phyloP scores from a whole-genome alignment of 106 monocot species.

The Narthecium ossifragum region DNA sequence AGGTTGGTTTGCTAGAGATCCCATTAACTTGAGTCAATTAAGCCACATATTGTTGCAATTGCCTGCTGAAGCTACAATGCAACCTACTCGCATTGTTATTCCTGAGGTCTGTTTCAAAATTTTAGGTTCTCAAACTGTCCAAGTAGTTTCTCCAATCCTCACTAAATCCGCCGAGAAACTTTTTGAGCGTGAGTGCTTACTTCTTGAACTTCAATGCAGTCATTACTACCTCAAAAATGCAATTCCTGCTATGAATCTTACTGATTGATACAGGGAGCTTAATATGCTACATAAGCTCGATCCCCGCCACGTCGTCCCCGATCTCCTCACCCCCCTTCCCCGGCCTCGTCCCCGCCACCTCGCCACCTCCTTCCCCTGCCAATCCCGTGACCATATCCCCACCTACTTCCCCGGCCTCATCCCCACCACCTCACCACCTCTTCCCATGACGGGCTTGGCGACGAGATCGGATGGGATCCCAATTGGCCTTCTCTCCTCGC shows the following conservation, averaged over 20 bases:
- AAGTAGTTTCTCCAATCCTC: slow-evolving; percentile 45
- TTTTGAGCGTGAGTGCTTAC: slow-evolving; percentile 46
- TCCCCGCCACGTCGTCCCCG: no score
- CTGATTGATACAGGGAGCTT: slow-evolving; percentile 29
- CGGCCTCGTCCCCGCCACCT: no score
- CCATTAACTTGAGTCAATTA: slow-evolving; percentile 33
- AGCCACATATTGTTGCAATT: slow-evolving; percentile 47
- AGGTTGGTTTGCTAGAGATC: slow-evolving; percentile 99
- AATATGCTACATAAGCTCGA: slow-evolving; percentile 41
- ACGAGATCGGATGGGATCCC: no score
- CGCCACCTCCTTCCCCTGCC: no score
- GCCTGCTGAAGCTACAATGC: slow-evolving; percentile 19
- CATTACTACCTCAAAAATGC: background rate
- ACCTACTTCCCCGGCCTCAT: no score
- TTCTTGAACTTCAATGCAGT: background rate
- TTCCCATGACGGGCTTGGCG: no score
- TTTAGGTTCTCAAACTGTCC: slow-evolving; percentile 45
- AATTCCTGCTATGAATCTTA: background rate
- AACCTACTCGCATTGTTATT: slow-evolving; percentile 47
- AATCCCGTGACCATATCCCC: no score
- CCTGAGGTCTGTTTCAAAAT: slow-evolving; percentile 69
- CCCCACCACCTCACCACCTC: no score
- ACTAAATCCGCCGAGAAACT: slow-evolving; percentile 29
- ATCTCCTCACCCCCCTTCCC: no score
- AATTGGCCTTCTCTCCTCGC: no score